Evolutionary conservation across 257 asterid genomes (phyloP).

Genomic region (Forsythia suspensa): DNA sequence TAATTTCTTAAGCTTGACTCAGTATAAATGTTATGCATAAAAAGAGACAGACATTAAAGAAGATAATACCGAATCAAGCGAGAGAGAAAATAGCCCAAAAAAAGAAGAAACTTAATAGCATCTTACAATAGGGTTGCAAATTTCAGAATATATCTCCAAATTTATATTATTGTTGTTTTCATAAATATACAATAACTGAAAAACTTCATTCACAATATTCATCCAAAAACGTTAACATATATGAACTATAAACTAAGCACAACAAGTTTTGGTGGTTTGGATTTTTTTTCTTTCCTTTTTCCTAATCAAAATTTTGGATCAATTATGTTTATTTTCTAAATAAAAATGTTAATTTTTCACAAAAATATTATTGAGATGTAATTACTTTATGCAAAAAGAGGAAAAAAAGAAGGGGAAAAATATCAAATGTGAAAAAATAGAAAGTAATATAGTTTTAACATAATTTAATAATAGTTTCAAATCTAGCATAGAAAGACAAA

Average conservation of each 20-base stretch:
- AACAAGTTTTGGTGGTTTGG: background rate
- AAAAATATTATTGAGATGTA: background rate
- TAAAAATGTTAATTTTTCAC: background rate
- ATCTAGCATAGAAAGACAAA: background rate
- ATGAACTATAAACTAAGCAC: background rate
- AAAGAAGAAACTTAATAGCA: background rate
- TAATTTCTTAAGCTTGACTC: background rate
- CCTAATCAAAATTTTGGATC: background rate
- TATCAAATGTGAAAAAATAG: background rate
- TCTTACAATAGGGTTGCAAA: background rate
- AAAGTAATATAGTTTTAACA: background rate
- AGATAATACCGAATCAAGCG: background rate
- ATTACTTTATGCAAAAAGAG: background rate
- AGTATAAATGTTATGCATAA: background rate
- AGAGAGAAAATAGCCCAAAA: background rate
- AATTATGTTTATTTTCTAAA: background rate
- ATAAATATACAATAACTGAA: background rate
- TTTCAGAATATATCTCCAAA: background rate
- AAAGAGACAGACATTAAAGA: background rate
- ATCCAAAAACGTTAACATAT: background rate
- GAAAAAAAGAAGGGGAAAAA: background rate
- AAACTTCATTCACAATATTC: background rate
- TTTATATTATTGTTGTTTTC: background rate
- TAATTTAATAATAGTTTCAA: background rate
- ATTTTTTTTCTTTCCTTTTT: background rate